Evolutionary conservation across 2,329 filamentous ascomycete genomes (phyloP).

Genomic region (Monilinia vaccinii-corymbosi): DNA sequence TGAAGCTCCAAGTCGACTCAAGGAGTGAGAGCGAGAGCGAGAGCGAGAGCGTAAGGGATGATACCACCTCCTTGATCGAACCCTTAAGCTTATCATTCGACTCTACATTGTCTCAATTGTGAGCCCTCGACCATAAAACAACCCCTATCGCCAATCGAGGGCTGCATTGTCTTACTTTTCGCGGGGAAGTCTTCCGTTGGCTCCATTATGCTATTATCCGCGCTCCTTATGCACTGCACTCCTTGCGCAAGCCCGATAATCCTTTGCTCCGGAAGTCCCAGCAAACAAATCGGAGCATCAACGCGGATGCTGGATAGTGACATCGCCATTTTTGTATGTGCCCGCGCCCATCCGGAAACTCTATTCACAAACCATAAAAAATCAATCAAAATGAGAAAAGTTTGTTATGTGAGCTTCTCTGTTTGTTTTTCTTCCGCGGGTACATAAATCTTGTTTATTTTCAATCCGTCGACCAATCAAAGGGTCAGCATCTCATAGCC

Average conservation of each 20-base stretch:
- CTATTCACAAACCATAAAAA: not conserved
- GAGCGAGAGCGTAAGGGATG: slow-evolving; percentile 2
- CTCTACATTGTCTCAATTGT: not conserved
- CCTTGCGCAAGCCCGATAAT: not conserved
- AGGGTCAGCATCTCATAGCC: not conserved
- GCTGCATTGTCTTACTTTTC: not conserved
- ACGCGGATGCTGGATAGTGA: not conserved
- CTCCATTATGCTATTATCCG: not conserved
- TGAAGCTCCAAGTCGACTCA: not conserved
- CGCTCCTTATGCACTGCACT: not conserved
- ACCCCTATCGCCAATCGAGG: not conserved
- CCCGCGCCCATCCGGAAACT: not conserved
- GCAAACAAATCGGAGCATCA: not conserved
- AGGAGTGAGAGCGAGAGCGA: too few species aligned
- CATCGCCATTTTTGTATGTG: not conserved
- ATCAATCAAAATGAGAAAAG: not conserved
- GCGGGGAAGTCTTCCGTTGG: not conserved
- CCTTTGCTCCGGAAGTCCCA: not conserved
- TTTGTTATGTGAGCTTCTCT: not conserved
- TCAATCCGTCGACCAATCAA: not conserved
- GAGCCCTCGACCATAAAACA: not conserved
- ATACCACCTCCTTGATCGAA: slow-evolving; percentile 4
- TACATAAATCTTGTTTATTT: not conserved
- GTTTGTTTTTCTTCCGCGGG: not conserved
- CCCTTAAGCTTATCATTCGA: not conserved